Evolutionary conservation across 352 stramenopile species (phyloP), one percentile per base, ranked within the genome.

Genomic region (Blastocystis sp.): DNA sequence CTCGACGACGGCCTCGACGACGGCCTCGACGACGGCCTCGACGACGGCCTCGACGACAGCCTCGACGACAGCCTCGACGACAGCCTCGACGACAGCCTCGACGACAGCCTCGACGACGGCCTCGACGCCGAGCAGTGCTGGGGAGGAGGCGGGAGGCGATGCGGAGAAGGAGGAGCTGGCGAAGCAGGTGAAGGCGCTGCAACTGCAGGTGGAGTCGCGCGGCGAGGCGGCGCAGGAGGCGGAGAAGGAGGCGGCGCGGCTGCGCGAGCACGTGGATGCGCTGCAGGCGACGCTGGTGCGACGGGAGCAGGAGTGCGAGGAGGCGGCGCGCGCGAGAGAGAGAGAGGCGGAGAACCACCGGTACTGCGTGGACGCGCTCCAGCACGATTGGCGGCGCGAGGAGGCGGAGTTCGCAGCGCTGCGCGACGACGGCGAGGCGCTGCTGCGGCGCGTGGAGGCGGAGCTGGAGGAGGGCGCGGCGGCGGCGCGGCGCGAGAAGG

Each of bases 131-230:
- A 65, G 7, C 6, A 1, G 19, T 19, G 2, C 62, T 2, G 62
- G 21, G 62, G 64, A 74, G 64, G 40, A 34, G 28, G 28, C n/a
- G 34, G 64, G 21, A 28, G 40, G 42, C 64, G 34, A 9, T 0
- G 64, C 7, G 64, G 24, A 45, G 24, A 42, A 9, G 0, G 64
- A 38, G 64, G 24, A 45, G 24, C 40, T 74, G 24, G 24, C 34
- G 64, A 74, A 74, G 40, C 52, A 84, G 61, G 28, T 84, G 9
- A 63, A 84, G 54, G n/a, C 60, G 60, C 74, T 84, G 54, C 21
- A 68, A 43, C 34, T 69, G 54, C 74, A 84, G 61, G 45, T 84
- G 24, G 45, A 68, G 40, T 45, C 34, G 1, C 64, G 64, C 34
- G 64, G 64, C 7, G 74, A 84, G 10, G 74, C 45, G 61, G 38